These are phyloP conservation scores for Fragosphaeria purpurea DNA, from an alignment of 2,329 filamentous ascomycete genomes.

Conservation along the genomic window DNA sequence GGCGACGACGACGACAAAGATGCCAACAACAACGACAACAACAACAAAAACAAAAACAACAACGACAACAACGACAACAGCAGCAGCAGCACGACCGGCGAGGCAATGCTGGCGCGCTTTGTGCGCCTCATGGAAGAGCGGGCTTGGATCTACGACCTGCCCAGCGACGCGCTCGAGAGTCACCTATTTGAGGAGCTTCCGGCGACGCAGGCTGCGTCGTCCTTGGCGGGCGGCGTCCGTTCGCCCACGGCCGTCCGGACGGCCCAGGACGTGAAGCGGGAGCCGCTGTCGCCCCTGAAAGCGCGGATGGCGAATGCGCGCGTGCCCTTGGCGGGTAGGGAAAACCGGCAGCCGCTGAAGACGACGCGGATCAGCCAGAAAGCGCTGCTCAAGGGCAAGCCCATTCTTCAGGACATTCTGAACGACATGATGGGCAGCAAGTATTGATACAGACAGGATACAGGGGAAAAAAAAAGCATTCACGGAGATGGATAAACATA, in stretches of 20 bases:
- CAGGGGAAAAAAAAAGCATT: no score
- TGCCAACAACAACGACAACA: slow-evolving; percentile 35
- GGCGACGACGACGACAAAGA: slow-evolving; percentile 38
- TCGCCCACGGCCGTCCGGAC: neutral
- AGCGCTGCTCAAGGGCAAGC: slow-evolving; percentile 53
- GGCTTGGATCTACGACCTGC: slow-evolving; percentile 72
- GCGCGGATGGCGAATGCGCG: no score
- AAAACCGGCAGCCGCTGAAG: slow-evolving; percentile 39
- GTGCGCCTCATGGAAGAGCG: slow-evolving; percentile 66
- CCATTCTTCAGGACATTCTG: slow-evolving; percentile 65
- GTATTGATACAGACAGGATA: neutral
- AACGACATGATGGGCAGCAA: slow-evolving; percentile 49
- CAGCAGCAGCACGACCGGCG: slow-evolving; percentile 43
- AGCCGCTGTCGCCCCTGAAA: no score
- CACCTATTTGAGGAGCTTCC: slow-evolving; percentile 56
- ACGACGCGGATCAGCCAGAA: slow-evolving; percentile 49
- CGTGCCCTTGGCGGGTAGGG: slow-evolving; percentile 23
- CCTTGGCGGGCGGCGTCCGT: slow-evolving; percentile 11
- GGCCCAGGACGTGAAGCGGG: no score
- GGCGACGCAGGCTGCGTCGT: slow-evolving; percentile 3
- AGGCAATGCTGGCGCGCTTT: slow-evolving; percentile 66
- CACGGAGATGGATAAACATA: no score
- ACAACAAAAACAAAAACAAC: slow-evolving; percentile 37
- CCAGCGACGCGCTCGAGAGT: slow-evolving; percentile 48
- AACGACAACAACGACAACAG: slow-evolving; percentile 28